Conservation (phyloP, 345 rosid genomes). For the Gossypium raimondii region DNA sequence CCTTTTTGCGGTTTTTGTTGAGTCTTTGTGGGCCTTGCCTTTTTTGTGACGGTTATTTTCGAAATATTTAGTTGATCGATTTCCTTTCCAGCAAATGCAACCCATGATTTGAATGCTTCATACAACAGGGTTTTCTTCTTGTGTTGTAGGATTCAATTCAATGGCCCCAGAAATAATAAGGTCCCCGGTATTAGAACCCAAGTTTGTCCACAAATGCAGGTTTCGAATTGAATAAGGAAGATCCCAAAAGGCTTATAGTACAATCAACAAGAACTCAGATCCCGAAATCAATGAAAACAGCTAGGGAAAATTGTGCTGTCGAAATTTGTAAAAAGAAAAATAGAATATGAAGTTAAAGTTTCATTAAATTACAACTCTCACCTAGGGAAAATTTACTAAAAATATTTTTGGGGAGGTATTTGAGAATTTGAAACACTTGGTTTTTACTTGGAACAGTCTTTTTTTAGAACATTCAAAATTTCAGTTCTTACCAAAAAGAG, state of each 20-base stretch:
- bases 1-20: not conserved
- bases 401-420: not conserved
- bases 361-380: not conserved
- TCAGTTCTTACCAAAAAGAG: not conserved
- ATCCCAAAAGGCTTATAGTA: not conserved
- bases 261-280: slow-evolving; percentile 16
- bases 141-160: not conserved
- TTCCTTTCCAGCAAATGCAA: slow-evolving; percentile 78
- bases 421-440: not conserved
- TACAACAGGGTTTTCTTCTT: not conserved
- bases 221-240: not conserved
- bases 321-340: too few relatives aligned
- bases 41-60: slow-evolving; percentile 27
- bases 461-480: not conserved
- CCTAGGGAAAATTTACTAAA: not conserved
- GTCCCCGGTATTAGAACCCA: not conserved
- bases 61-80: slow-evolving; percentile 29
- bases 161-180: not conserved
- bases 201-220: not conserved
- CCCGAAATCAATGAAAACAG: not conserved
- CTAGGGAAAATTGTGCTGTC: too few relatives aligned
- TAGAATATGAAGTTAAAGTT: too few relatives aligned
- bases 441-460: not conserved
- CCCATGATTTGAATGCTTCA: slow-evolving; percentile 51
- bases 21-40: slow-evolving; percentile 20